A percentile compares a stretch with the other conserved stretches of the same genome.
phyloP scores from a whole-genome alignment of 371 early-diverging fungal genomes.

The Rhizopus arrhizus region DNA sequence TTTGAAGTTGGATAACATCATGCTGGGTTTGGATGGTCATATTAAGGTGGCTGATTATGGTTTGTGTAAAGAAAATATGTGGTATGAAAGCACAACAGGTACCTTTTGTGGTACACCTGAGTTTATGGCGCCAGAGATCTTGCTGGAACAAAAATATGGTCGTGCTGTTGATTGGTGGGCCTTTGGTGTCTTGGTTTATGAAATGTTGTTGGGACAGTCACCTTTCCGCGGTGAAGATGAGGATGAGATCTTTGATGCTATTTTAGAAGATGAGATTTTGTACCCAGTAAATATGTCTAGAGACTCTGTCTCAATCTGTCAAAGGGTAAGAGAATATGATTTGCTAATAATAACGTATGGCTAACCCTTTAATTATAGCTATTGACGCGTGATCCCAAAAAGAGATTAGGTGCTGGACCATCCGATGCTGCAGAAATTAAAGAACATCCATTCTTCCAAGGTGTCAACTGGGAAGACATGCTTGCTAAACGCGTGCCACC shows the following conservation, averaged over 20 bases:
- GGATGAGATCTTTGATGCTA: slow-evolving; percentile 95
- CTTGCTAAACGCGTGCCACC: slow-evolving; percentile 80
- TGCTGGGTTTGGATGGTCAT: slow-evolving; percentile 84
- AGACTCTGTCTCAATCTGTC: slow-evolving; percentile 89
- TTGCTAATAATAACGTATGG: background rate
- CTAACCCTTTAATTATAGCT: slow-evolving; percentile 51
- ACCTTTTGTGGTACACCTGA: slow-evolving; percentile 94
- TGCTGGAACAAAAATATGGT: slow-evolving; percentile 81
- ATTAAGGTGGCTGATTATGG: slow-evolving; percentile 99
- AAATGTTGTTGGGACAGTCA: slow-evolving; percentile 93
- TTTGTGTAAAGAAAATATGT: slow-evolving; percentile 59
- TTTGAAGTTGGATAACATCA: slow-evolving; percentile 52
- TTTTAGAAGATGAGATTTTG: slow-evolving; percentile 90
- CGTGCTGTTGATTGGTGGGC: slow-evolving; percentile 95
- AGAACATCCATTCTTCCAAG: slow-evolving; percentile 91
- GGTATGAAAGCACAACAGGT: slow-evolving; percentile 62
- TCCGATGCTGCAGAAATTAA: slow-evolving; percentile 92
- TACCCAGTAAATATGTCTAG: slow-evolving; percentile 91
- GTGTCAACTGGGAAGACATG: slow-evolving; percentile 94
- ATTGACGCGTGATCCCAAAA: slow-evolving; percentile 84
- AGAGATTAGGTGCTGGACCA: slow-evolving; percentile 84
- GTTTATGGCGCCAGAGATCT: slow-evolving; percentile 78
- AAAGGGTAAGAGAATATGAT: slow-evolving; percentile 58
- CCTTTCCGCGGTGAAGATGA: slow-evolving; percentile 96
- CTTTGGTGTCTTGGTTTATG: slow-evolving; percentile 89